Evolutionary conservation across 495 filamentous ascomycete genomes (phyloP).

Genomic region (Penicillium angulare): DNA sequence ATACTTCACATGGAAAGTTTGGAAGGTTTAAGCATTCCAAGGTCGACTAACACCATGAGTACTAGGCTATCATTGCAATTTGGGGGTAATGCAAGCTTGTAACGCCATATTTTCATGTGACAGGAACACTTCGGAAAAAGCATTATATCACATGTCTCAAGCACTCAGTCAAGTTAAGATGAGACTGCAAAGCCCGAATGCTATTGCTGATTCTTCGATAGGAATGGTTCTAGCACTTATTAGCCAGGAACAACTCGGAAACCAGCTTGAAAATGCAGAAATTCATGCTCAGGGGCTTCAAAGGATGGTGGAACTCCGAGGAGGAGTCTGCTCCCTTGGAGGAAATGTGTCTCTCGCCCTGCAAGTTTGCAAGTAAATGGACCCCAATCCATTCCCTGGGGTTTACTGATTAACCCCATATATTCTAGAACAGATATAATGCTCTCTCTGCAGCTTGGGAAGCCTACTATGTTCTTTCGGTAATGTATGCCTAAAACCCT

Average conservation of each 20-base stretch:
- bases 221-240: constrained; percentile 15
- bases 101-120: constrained; percentile 15
- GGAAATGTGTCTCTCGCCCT: constrained; percentile 14
- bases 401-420: background rate
- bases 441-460: constrained; percentile 12
- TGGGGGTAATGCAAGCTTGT: constrained; percentile 20
- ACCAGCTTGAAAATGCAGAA: constrained; percentile 8
- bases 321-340: constrained; percentile 20
- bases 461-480: constrained; percentile 20
- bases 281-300: constrained; percentile 20
- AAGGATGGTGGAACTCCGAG: constrained; percentile 20
- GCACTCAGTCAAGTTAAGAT: constrained; percentile 14
- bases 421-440: constrained; percentile 18
- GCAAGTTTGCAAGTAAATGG: constrained; percentile 27
- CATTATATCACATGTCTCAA: constrained; percentile 22
- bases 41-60: too few relatives aligned
- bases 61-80: constrained; percentile 22
- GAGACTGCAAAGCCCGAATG: constrained; percentile 16
- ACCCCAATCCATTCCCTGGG: background rate
- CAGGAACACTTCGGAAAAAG: constrained; percentile 14
- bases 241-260: constrained; percentile 19
- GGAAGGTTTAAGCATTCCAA: too few relatives aligned
- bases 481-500: constrained; percentile 18
- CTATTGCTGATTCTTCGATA: constrained; percentile 23
- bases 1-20: too few relatives aligned